Percentiles rank a stretch among this genome's conserved stretches.
These are phyloP conservation scores for Massarina eburnea DNA, from an alignment of 2,329 filamentous ascomycete genomes.

Conservation along the genomic window DNA sequence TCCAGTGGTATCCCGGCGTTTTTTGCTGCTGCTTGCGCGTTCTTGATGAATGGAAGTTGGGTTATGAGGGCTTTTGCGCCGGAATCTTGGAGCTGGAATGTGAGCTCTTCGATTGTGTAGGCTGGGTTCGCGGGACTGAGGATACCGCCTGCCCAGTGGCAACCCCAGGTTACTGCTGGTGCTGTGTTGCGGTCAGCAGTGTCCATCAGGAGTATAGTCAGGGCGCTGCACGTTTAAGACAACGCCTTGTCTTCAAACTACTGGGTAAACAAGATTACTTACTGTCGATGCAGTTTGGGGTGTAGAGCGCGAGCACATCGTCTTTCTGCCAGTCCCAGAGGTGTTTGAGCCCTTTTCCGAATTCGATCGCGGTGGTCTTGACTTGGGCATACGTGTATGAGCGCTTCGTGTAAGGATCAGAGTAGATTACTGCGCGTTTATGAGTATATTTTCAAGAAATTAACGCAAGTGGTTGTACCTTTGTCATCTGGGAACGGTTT, in stretches of 20 bases:
- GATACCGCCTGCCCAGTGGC: constrained; percentile 79
- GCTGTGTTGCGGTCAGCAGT: constrained; percentile 31
- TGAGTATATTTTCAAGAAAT: constrained; percentile 2
- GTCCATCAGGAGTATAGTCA: too few species aligned
- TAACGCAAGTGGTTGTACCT: constrained; percentile 51
- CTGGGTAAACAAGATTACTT: neutral
- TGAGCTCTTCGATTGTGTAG: constrained; percentile 81
- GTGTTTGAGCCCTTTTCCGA: constrained; percentile 76
- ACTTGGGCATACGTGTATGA: constrained; percentile 72
- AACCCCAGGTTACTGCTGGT: constrained; percentile 73
- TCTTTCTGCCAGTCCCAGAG: constrained; percentile 78
- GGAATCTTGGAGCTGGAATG: constrained; percentile 80
- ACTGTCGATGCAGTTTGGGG: constrained; percentile 82
- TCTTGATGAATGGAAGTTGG: constrained; percentile 65
- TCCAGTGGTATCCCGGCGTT: constrained; percentile 70
- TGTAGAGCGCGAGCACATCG: constrained; percentile 80
- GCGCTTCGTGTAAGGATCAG: constrained; percentile 70
- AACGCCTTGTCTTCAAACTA: neutral
- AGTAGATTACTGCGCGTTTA: constrained; percentile 66
- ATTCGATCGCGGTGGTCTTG: constrained; percentile 67
- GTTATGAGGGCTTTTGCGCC: constrained; percentile 75
- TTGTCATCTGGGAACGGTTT: constrained; percentile 70
- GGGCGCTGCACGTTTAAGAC: too few species aligned
- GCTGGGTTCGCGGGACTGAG: constrained; percentile 85
- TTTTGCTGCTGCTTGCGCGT: constrained; percentile 67